phyloP scores from a whole-genome alignment of 352 stramenopile genomes.

The Ophiocytium majus region DNA sequence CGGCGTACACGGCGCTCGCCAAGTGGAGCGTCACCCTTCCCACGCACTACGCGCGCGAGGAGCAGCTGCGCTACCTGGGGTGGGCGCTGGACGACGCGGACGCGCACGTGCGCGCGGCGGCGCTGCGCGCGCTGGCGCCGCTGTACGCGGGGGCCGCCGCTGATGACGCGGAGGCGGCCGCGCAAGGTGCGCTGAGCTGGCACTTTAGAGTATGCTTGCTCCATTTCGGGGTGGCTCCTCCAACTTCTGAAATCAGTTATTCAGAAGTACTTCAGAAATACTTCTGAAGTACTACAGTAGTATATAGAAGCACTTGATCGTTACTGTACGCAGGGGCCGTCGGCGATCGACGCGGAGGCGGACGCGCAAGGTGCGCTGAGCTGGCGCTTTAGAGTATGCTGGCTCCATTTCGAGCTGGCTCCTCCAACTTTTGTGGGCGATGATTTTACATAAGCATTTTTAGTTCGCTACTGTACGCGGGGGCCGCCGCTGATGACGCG shows the following conservation, averaged over 20 bases:
- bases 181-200: not conserved
- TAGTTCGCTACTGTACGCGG: not conserved
- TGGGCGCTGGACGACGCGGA: conserved; percentile 10
- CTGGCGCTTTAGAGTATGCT: not conserved
- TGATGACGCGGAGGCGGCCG: not conserved
- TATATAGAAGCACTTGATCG: not conserved
- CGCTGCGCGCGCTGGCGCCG: not conserved
- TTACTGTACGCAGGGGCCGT: not conserved
- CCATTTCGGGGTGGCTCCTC: too few relatives aligned
- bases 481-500: not conserved
- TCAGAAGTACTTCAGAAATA: not conserved
- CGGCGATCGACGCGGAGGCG: not conserved
- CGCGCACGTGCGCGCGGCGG: not conserved
- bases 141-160: not conserved
- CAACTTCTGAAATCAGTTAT: too few relatives aligned
- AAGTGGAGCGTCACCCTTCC: not conserved
- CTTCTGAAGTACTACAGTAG: not conserved
- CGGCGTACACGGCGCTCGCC: not conserved
- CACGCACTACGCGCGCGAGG: not conserved
- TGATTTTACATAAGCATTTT: not conserved
- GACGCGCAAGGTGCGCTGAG: not conserved
- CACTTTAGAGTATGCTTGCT: not conserved
- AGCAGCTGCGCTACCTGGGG: conserved; percentile 16
- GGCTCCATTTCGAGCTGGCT: not conserved
- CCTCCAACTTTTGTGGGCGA: not conserved